Percentiles rank a stretch among this genome's conserved stretches.
phyloP scores from a whole-genome alignment of 108 stramenopile species.

The Cylindrotheca fusiformis region DNA sequence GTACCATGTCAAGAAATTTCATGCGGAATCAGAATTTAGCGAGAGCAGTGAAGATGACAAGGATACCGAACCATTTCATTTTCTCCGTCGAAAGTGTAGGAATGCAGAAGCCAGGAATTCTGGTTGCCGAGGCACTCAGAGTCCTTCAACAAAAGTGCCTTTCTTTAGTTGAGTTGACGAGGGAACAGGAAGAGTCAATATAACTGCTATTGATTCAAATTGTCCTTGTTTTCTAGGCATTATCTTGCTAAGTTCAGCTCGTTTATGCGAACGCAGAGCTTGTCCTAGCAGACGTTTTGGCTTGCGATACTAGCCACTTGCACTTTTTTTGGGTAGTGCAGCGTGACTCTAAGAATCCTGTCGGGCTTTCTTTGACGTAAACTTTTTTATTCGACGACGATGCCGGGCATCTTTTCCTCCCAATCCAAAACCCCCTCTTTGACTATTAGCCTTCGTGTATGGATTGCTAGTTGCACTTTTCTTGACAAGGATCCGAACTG shows the following conservation, averaged over 20 bases:
- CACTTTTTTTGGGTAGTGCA: no score
- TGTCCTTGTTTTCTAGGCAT: no score
- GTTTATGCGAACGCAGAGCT: no score
- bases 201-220: no score
- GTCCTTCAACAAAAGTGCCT: slow-evolving; percentile 76
- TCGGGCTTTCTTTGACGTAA: no score
- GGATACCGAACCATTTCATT: slow-evolving; percentile 94
- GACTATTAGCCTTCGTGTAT: slow-evolving; percentile 30
- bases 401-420: slow-evolving; percentile 68
- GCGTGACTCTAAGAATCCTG: no score
- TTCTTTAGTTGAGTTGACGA: slow-evolving; percentile 39
- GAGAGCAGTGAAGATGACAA: slow-evolving; percentile 78
- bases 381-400: slow-evolving; percentile 39
- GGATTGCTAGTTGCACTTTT: slow-evolving; percentile 70
- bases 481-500: slow-evolving; percentile 74
- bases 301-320: no score
- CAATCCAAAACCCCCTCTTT: slow-evolving; percentile 50
- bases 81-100: slow-evolving; percentile 95
- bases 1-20: slow-evolving; percentile 96
- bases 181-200: slow-evolving; percentile 31
- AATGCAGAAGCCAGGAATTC: slow-evolving; percentile 79
- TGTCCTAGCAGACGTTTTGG: no score
- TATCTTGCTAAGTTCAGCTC: no score
- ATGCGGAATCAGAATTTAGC: slow-evolving; percentile 79
- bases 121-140: slow-evolving; percentile 78